Percentiles rank a stretch among this genome's conserved stretches.
Conservation (phyloP, 2,329 filamentous ascomycete genomes). For the Ambrosiella xylebori region DNA sequence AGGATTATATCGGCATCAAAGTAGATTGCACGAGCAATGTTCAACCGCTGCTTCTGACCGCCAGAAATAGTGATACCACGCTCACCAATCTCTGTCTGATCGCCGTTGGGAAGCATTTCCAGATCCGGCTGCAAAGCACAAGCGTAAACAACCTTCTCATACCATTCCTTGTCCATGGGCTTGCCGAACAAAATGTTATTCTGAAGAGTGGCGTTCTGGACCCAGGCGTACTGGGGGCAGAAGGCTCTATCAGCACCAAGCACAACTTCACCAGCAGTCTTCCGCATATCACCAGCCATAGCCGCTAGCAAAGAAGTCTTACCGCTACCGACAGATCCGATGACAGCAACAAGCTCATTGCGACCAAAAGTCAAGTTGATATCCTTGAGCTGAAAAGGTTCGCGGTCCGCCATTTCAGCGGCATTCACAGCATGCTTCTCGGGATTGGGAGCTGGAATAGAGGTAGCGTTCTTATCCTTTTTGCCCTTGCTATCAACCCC, state of each 20-base stretch:
- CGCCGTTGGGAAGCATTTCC: slow-evolving; percentile 81
- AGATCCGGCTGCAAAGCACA: slow-evolving; percentile 75
- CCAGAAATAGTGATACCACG: slow-evolving; percentile 90
- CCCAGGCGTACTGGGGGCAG: slow-evolving; percentile 95
- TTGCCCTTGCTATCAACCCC: slow-evolving; percentile 20
- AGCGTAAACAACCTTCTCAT: slow-evolving; percentile 65
- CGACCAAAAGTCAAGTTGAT: slow-evolving; percentile 51
- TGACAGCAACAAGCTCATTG: slow-evolving; percentile 69
- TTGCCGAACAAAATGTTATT: slow-evolving; percentile 90
- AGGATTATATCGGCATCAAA: slow-evolving; percentile 51
- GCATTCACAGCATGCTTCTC: slow-evolving; percentile 21
- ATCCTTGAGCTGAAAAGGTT: slow-evolving; percentile 56
- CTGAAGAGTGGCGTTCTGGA: slow-evolving; percentile 74
- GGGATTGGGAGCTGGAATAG: slow-evolving; percentile 16
- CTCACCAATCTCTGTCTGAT: slow-evolving; percentile 85
- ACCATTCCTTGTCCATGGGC: slow-evolving; percentile 58
- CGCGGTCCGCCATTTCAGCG: slow-evolving; percentile 39
- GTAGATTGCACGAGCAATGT: slow-evolving; percentile 72
- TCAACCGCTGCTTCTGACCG: slow-evolving; percentile 86
- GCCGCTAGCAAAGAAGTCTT: slow-evolving; percentile 83
- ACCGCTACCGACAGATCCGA: slow-evolving; percentile 74
- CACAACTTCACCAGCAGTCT: slow-evolving; percentile 54
- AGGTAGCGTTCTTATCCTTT: slow-evolving; percentile 14
- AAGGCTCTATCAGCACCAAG: slow-evolving; percentile 72
- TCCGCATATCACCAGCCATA: slow-evolving; percentile 84